Conservation (phyloP, 2,329 filamentous ascomycete genomes). For the Colletotrichum nymphaeae region DNA sequence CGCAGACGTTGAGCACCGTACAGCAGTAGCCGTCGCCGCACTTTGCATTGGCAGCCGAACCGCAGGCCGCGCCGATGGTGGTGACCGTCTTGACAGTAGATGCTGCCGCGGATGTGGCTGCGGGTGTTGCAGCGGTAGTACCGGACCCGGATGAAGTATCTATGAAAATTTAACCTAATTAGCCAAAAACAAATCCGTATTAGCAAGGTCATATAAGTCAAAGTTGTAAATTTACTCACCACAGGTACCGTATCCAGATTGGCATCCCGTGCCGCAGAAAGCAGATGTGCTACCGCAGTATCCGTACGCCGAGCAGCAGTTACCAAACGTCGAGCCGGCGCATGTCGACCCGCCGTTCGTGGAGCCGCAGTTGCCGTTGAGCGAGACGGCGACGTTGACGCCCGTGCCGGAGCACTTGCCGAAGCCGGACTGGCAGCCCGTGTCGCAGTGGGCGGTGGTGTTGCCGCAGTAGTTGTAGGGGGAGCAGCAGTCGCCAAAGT, state of each 20-base stretch:
- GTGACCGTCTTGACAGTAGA: background rate
- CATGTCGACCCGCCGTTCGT: slow-evolving; percentile 4
- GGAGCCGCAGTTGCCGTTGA: slow-evolving; percentile 27
- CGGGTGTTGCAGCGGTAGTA: background rate
- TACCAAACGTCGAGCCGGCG: slow-evolving; percentile 27
- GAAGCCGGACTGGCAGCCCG: slow-evolving; percentile 36
- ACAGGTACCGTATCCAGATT: slow-evolving; percentile 26
- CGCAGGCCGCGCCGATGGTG: background rate
- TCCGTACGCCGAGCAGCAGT: slow-evolving; percentile 38
- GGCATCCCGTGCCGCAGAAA: slow-evolving; percentile 36
- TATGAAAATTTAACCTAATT: background rate
- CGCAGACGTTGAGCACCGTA: background rate
- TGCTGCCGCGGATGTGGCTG: background rate
- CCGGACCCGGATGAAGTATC: background rate
- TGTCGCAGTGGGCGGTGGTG: slow-evolving; percentile 36
- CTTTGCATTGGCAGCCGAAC: background rate
- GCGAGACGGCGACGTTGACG: slow-evolving; percentile 11
- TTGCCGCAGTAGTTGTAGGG: slow-evolving; percentile 37
- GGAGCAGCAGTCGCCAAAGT: slow-evolving; percentile 38
- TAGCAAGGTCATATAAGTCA: background rate
- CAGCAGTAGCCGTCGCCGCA: background rate
- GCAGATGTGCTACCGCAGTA: slow-evolving; percentile 37
- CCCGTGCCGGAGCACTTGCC: slow-evolving; percentile 30
- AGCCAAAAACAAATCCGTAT: background rate
- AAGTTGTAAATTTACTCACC: background rate